A percentile compares a stretch with the other conserved stretches of the same genome.
phyloP scores from a whole-genome alignment of 306 rosid genomes.

The Cyclanthera cordifolia region DNA sequence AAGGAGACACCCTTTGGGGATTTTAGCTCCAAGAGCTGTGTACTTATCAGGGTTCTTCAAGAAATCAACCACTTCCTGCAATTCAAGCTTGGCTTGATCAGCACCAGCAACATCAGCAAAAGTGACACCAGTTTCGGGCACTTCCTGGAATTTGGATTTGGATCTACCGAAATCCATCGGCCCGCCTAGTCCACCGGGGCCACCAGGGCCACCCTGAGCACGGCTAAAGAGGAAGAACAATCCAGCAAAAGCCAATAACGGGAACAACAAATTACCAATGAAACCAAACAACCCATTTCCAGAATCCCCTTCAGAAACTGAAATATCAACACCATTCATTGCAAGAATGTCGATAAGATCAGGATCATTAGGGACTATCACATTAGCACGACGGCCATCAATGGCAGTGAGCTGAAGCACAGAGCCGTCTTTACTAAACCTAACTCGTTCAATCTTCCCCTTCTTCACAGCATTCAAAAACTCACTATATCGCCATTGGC shows the following conservation, averaged over 20 bases:
- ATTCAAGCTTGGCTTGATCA: constrained; percentile 81
- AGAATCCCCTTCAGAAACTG: constrained; percentile 77
- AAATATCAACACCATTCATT: constrained; percentile 89
- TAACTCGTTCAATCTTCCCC: constrained; percentile 84
- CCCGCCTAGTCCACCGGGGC: constrained; percentile 87
- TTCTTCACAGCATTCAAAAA: constrained; percentile 85
- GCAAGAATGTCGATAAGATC: constrained; percentile 91
- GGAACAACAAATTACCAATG: constrained; percentile 72
- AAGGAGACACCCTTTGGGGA: constrained; percentile 90
- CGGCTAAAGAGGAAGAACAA: constrained; percentile 77
- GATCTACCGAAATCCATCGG: constrained; percentile 93
- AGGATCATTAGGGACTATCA: constrained; percentile 85
- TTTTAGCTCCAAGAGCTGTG: constrained; percentile 86
- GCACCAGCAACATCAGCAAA: constrained; percentile 94
- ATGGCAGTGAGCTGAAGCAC: constrained; percentile 77
- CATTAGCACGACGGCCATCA: constrained; percentile 86
- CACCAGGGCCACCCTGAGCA: constrained; percentile 80
- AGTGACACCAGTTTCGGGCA: constrained; percentile 81
- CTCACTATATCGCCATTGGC: constrained; percentile 93
- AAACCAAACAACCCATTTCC: constrained; percentile 60
- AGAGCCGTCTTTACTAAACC: constrained; percentile 88
- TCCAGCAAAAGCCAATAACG: constrained; percentile 81
- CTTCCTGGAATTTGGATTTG: constrained; percentile 87
- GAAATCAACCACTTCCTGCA: constrained; percentile 92
- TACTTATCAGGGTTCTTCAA: constrained; percentile 94